Conservation (phyloP, 1,284 basidiomycete genomes). For the Exobasidium cylindrosporum region DNA sequence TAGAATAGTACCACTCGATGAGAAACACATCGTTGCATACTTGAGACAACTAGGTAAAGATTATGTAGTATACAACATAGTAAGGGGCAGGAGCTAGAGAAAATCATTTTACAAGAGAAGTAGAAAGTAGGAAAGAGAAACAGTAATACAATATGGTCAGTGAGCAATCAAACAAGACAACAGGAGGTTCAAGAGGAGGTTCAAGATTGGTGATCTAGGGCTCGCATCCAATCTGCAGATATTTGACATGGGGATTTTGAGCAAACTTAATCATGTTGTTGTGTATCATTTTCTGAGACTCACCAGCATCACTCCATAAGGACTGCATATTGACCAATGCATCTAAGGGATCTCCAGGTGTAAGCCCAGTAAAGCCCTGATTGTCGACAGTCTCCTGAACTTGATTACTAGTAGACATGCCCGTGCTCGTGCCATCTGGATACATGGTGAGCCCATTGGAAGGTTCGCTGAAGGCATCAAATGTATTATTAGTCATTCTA, state of each 20-base stretch:
- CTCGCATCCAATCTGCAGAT: neutral
- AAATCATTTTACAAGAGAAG: no score
- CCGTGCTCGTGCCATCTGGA: neutral
- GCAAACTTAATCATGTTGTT: no score
- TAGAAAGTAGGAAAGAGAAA: no score
- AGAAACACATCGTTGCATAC: no score
- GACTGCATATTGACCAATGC: slow-evolving; percentile 1
- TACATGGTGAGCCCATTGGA: neutral
- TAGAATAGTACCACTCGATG: no score
- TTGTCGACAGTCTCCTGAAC: neutral
- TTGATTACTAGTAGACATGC: neutral
- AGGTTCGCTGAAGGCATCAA: neutral
- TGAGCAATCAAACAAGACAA: no score
- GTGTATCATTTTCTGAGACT: no score
- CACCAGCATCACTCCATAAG: slow-evolving; percentile 8
- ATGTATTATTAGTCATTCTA: neutral
- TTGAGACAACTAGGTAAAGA: no score
- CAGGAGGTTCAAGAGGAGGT: neutral
- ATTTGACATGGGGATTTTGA: neutral
- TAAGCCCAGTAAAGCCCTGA: neutral
- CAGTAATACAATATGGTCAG: no score
- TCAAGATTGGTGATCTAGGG: neutral
- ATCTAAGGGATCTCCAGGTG: neutral
- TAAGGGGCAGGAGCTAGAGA: no score
- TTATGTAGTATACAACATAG: no score